Evolutionary conservation across 23 red algal genomes (phyloP).

Genomic region (Gracilaria vermiculophylla): DNA sequence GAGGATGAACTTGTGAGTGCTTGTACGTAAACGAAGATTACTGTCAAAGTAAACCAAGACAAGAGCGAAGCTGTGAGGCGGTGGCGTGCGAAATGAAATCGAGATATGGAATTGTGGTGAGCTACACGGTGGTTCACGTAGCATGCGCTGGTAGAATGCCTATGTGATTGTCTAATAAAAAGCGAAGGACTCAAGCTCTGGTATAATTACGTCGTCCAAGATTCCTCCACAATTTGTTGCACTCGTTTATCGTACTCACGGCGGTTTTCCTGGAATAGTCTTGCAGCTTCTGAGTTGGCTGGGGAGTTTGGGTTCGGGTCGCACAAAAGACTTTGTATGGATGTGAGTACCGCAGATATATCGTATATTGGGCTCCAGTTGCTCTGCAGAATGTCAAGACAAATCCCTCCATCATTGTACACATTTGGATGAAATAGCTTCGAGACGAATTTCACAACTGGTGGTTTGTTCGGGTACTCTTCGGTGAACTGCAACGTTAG

Average conservation of each 20-base stretch:
- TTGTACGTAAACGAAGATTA: not conserved
- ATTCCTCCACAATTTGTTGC: slow-evolving; percentile 94
- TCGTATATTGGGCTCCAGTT: slow-evolving; percentile 99
- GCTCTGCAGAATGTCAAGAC: slow-evolving; percentile 97
- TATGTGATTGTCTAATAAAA: not conserved
- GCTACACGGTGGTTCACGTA: not conserved
- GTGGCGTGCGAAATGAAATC: not conserved
- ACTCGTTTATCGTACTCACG: slow-evolving; percentile 96
- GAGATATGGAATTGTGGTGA: not conserved
- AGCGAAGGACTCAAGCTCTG: not conserved
- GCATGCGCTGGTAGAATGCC: not conserved
- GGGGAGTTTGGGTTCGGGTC: slow-evolving; percentile 99
- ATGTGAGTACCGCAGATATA: slow-evolving; percentile 97
- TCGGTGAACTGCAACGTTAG: slow-evolving; percentile 92
- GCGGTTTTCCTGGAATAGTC: slow-evolving; percentile 93
- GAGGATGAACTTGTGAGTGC: not conserved
- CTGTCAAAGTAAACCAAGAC: not conserved
- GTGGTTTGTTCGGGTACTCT: slow-evolving; percentile 99
- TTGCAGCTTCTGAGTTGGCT: slow-evolving; percentile 94
- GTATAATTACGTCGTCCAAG: slow-evolving; percentile 66
- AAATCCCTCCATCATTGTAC: slow-evolving; percentile 98
- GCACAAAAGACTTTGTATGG: slow-evolving; percentile 98
- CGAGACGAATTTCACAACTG: slow-evolving; percentile 97
- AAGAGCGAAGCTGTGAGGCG: not conserved
- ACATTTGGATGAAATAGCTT: slow-evolving; percentile 98